Evolutionary conservation across 345 rosid species (phyloP).

Genomic region (Conringia planisiliqua): DNA sequence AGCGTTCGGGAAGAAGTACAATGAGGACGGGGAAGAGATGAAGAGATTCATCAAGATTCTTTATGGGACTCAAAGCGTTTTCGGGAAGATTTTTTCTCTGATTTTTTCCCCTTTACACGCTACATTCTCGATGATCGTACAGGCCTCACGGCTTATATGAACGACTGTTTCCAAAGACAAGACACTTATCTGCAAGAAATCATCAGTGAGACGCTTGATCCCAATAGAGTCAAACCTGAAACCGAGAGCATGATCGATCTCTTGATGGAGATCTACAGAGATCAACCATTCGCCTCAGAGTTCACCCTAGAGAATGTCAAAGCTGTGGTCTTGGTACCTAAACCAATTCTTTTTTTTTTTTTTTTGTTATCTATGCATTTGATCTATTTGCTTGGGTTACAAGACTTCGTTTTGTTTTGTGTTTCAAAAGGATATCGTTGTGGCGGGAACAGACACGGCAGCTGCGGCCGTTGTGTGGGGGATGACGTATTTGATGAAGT

Average conservation of each 20-base stretch:
- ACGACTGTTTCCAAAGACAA: no score
- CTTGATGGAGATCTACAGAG: constrained; percentile 16
- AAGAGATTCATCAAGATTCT: constrained; percentile 32
- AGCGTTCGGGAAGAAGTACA: constrained; percentile 39
- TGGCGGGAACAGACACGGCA: constrained; percentile 32
- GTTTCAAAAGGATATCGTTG: constrained; percentile 22
- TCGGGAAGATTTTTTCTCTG: constrained; percentile 28
- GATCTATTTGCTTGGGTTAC: neutral
- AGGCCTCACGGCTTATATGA: no score
- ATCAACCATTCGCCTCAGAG: constrained; percentile 12
- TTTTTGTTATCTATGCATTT: neutral
- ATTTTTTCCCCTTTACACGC: constrained; percentile 25
- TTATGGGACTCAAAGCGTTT: constrained; percentile 30
- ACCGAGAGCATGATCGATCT: constrained; percentile 35
- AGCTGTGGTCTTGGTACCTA: constrained; percentile 24
- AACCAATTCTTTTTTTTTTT: neutral
- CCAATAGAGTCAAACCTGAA: constrained; percentile 31
- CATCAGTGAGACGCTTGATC: neutral
- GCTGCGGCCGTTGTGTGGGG: constrained; percentile 38
- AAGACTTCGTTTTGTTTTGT: neutral
- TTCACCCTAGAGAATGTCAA: constrained; percentile 33
- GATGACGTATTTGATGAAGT: constrained; percentile 32
- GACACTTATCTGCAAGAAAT: no score
- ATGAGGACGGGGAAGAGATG: constrained; percentile 32
- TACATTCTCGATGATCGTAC: no score